These are phyloP conservation scores for Monascus ruber DNA, from an alignment of 2,329 filamentous ascomycete genomes.

Conservation along the genomic window DNA sequence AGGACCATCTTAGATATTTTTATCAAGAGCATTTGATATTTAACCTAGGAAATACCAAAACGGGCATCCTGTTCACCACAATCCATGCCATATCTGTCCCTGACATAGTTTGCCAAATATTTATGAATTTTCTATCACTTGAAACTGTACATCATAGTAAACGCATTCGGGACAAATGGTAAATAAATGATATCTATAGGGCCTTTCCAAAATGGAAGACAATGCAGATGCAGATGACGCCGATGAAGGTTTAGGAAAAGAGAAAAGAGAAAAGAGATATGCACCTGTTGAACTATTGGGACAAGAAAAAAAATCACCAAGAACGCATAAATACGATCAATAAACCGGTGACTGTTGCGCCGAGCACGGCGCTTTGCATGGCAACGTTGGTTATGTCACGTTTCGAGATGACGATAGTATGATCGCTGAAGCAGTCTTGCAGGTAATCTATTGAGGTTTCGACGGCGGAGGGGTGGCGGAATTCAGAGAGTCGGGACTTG, in stretches of 20 bases:
- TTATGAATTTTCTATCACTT: too few species aligned
- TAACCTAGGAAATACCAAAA: too few species aligned
- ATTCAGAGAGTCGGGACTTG: slow-evolving; percentile 13
- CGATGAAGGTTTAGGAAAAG: not conserved
- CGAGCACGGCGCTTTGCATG: slow-evolving; percentile 54
- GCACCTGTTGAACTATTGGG: not conserved
- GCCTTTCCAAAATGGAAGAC: not conserved
- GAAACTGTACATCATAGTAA: too few species aligned
- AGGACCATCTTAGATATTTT: too few species aligned
- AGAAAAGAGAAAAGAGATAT: slow-evolving; percentile 2
- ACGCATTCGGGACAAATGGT: too few species aligned
- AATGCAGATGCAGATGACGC: slow-evolving; percentile 5
- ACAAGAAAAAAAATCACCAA: slow-evolving; percentile 17
- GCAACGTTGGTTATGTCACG: slow-evolving; percentile 59
- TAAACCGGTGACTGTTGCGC: slow-evolving; percentile 49
- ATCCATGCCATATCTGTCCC: too few species aligned
- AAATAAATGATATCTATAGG: too few species aligned
- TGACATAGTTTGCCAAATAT: too few species aligned
- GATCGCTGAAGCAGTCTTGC: slow-evolving; percentile 55
- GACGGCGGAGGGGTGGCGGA: slow-evolving; percentile 15
- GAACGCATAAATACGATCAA: slow-evolving; percentile 41
- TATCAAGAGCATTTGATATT: too few species aligned
- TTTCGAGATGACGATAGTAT: slow-evolving; percentile 52
- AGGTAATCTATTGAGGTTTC: slow-evolving; percentile 40
- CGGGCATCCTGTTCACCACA: too few species aligned